Percentiles rank a stretch among this genome's conserved stretches.
Evolutionary conservation across 179 eudicot genomes (phyloP).

Genomic region (Beta corolliflora): DNA sequence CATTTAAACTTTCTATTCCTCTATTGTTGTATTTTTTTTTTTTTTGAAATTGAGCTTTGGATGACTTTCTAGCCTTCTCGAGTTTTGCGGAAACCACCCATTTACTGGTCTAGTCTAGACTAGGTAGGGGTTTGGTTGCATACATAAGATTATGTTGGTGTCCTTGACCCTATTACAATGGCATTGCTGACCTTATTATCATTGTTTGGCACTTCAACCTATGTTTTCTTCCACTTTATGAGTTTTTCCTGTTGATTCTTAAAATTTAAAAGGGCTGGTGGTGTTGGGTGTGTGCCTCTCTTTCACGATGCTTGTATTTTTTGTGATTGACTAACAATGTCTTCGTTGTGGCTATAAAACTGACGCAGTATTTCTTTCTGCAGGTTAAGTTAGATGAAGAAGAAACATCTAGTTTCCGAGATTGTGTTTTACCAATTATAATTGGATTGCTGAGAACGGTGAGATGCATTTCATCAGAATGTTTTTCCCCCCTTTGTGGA

Average conservation of each 20-base stretch:
- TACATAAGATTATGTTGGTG: not conserved
- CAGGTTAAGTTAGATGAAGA: conserved; percentile 79
- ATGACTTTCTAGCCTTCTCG: not conserved
- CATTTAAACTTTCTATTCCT: not conserved
- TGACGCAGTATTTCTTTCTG: conserved; percentile 16
- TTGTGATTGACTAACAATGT: not conserved
- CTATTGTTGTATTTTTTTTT: not conserved
- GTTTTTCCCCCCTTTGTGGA: not conserved
- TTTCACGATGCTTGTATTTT: not conserved
- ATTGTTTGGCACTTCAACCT: not conserved
- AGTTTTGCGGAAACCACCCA: not conserved
- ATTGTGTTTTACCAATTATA: conserved; percentile 81
- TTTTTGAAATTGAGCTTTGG: not conserved
- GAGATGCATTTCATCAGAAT: conserved; percentile 31
- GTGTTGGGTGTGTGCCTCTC: not conserved
- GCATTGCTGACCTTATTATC: not conserved
- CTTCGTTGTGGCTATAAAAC: not conserved
- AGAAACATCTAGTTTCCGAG: conserved; percentile 66
- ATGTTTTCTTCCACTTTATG: not conserved
- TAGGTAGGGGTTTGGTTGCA: not conserved
- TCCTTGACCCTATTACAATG: not conserved
- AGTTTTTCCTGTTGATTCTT: not conserved
- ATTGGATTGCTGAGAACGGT: conserved; percentile 97
- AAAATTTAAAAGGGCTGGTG: not conserved
- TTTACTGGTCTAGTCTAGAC: not conserved